These are phyloP conservation scores for Fragilaria crotonensis DNA, from an alignment of 108 stramenopile genomes.

Conservation along the genomic window DNA sequence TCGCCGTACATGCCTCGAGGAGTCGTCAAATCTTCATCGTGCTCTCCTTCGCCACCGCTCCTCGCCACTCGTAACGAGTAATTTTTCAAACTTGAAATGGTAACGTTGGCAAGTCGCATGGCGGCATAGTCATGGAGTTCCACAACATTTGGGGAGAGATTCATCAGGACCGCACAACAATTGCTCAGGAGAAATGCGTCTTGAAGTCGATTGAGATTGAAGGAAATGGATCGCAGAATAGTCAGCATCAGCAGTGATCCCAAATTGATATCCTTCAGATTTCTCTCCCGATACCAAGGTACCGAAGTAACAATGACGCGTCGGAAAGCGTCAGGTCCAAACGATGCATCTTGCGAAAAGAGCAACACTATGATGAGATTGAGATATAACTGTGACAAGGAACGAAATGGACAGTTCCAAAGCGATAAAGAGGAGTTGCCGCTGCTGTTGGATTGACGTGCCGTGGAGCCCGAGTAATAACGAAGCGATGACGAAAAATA, in stretches of 20 bases:
- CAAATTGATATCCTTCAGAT: slow-evolving; percentile 52
- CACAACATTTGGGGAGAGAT: slow-evolving; percentile 53
- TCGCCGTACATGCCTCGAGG: slow-evolving; percentile 64
- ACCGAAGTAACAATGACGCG: slow-evolving; percentile 40
- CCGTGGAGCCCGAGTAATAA: no score
- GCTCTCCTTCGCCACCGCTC: slow-evolving; percentile 18
- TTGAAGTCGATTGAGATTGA: slow-evolving; percentile 58
- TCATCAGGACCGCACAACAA: slow-evolving; percentile 68
- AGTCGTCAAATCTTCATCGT: slow-evolving; percentile 44
- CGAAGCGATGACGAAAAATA: slow-evolving; percentile 19
- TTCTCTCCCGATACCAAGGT: slow-evolving; percentile 74
- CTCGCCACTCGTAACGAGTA: slow-evolving; percentile 25
- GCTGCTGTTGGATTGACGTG: not conserved
- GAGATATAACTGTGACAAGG: slow-evolving; percentile 75
- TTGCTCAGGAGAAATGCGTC: slow-evolving; percentile 79
- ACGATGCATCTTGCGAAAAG: slow-evolving; percentile 78
- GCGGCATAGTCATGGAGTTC: slow-evolving; percentile 68
- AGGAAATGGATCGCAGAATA: slow-evolving; percentile 57
- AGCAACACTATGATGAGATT: slow-evolving; percentile 70
- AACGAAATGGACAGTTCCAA: slow-evolving; percentile 54
- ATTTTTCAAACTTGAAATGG: slow-evolving; percentile 49
- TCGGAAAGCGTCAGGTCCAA: slow-evolving; percentile 69
- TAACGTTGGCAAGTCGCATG: slow-evolving; percentile 62
- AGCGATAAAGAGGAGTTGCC: slow-evolving; percentile 4
- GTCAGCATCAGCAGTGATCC: slow-evolving; percentile 66